These are phyloP conservation scores for Wickerhamia fluorescens DNA, from an alignment of 805 yeast genomes.

Conservation along the genomic window DNA sequence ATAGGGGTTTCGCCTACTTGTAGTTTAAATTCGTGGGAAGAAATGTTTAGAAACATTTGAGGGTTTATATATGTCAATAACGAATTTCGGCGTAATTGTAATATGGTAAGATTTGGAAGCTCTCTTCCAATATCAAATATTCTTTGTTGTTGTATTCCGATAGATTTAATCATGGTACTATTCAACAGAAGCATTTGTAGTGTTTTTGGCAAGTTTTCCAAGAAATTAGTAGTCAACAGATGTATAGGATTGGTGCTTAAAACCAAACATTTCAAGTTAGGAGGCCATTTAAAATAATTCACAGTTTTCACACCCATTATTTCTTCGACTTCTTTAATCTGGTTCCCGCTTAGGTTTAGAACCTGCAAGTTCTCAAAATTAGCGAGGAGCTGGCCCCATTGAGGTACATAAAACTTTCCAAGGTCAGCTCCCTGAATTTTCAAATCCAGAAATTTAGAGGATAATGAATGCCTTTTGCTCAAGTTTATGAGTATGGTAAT, in stretches of 20 bases:
- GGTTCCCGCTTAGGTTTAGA: slow-evolving; percentile 7
- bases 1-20: no score
- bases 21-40: no score
- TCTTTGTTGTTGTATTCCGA: slow-evolving; percentile 5
- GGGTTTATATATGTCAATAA: slow-evolving; percentile 6
- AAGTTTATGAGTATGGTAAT: slow-evolving; percentile 20
- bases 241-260: slow-evolving; percentile 20
- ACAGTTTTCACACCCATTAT: no score
- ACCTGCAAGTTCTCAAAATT: slow-evolving; percentile 14
- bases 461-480: slow-evolving; percentile 7
- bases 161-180: slow-evolving; percentile 9
- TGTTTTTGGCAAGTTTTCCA: slow-evolving; percentile 20
- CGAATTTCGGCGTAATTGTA: slow-evolving; percentile 6
- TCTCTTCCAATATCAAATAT: slow-evolving; percentile 2
- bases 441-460: slow-evolving; percentile 13
- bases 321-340: slow-evolving; percentile 7
- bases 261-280: slow-evolving; percentile 12
- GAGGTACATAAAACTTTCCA: slow-evolving; percentile 22
- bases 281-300: slow-evolving; percentile 19
- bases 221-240: slow-evolving; percentile 11
- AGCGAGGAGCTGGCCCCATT: slow-evolving; percentile 26
- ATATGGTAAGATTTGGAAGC: slow-evolving; percentile 8
- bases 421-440: slow-evolving; percentile 27
- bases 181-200: slow-evolving; percentile 18
- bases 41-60: no score